These are phyloP conservation scores for Tagetes erecta DNA, from an alignment of 129 eudicot species.

Conservation along the genomic window DNA sequence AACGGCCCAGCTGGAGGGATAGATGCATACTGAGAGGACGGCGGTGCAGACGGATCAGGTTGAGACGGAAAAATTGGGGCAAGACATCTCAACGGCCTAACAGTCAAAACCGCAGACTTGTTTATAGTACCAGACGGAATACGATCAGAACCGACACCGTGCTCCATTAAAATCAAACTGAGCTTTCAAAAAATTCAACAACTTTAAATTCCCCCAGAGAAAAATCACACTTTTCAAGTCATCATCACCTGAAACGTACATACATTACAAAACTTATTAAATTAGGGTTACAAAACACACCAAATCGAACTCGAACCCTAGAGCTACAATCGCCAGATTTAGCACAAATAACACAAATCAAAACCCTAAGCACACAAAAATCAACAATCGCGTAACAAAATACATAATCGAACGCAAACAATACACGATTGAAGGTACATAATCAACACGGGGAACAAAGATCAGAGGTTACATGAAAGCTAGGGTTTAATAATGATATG, in stretches of 20 bases:
- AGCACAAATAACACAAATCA: constrained; percentile 18
- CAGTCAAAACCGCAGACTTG: constrained; percentile 60
- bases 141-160: constrained; percentile 41
- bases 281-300: not conserved
- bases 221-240: not conserved
- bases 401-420: not conserved
- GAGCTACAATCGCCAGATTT: constrained; percentile 15
- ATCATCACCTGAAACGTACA: constrained; percentile 27
- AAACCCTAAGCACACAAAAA: constrained; percentile 36
- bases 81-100: constrained; percentile 74
- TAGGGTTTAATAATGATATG: constrained; percentile 27
- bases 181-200: constrained; percentile 17
- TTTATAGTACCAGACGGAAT: constrained; percentile 46
- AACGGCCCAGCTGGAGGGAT: constrained; percentile 78
- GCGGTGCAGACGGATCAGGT: constrained; percentile 39
- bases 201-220: constrained; percentile 1
- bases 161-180: constrained; percentile 52
- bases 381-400: constrained; percentile 9
- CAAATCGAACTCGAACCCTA: not conserved
- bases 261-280: constrained; percentile 14
- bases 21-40: constrained; percentile 53
- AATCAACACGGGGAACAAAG: not conserved
- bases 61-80: constrained; percentile 64
- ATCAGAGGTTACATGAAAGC: not conserved
- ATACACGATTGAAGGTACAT: constrained; percentile 4